Conservation (phyloP, 2,329 filamentous ascomycete genomes). For the Myrmaecium sp. region DNA sequence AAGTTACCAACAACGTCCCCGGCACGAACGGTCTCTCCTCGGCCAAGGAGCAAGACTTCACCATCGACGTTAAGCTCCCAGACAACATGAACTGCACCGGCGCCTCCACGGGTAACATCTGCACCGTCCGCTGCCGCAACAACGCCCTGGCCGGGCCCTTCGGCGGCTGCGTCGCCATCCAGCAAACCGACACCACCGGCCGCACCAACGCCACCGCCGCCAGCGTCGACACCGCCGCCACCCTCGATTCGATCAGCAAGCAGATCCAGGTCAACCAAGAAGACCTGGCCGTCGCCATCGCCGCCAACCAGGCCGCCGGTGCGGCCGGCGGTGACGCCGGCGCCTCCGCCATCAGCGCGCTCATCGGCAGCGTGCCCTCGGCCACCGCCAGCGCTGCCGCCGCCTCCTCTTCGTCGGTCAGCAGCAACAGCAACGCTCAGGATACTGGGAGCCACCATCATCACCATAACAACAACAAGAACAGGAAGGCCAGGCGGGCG, state of each 20-base stretch:
- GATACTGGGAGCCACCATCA: too few relatives aligned
- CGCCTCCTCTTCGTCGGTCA: too few relatives aligned
- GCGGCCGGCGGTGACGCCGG: conserved; percentile 18
- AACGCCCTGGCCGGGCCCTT: conserved; percentile 40
- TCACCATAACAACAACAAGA: too few relatives aligned
- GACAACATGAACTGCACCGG: conserved; percentile 10
- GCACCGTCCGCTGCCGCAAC: conserved; percentile 44
- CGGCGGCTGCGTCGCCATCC: conserved; percentile 40
- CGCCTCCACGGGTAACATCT: conserved; percentile 36
- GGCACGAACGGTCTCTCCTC: conserved; percentile 41
- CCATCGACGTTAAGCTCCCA: conserved; percentile 39
- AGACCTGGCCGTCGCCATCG: conserved; percentile 32
- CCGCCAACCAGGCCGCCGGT: conserved; percentile 28
- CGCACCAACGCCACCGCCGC: conserved; percentile 11
- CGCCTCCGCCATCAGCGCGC: too few relatives aligned
- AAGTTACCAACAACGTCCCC: conserved; percentile 42
- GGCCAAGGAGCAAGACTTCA: conserved; percentile 38
- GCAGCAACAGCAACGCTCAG: too few relatives aligned
- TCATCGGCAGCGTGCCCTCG: too few relatives aligned
- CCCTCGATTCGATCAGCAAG: conserved; percentile 26
- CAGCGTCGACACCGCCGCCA: conserved; percentile 30
- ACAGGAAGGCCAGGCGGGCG: too few relatives aligned
- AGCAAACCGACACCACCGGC: conserved; percentile 31
- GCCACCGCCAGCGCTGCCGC: too few relatives aligned
- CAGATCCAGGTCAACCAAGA: conserved; percentile 35